Conservation (phyloP, 305 asterid species). For the Solanum hybrid region DNA sequence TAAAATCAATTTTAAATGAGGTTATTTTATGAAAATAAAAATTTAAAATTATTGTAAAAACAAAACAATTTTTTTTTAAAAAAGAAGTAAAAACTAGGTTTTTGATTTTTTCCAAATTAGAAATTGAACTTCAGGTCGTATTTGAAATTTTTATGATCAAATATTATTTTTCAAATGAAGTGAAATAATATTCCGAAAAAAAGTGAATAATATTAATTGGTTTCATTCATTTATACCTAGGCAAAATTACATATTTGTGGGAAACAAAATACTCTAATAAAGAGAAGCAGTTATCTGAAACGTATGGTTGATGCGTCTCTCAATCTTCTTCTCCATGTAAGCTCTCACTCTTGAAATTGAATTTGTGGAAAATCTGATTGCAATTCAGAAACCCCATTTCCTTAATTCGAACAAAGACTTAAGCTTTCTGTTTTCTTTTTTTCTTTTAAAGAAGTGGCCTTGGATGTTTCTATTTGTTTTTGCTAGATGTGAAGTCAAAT, state of each 20-base stretch:
- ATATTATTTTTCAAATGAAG: background rate
- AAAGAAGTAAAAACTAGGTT: background rate
- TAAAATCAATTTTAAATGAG: background rate
- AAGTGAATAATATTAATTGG: background rate
- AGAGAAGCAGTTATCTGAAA: background rate
- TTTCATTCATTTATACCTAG: background rate
- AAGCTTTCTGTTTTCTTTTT: background rate
- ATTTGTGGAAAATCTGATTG: background rate
- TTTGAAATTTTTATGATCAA: background rate
- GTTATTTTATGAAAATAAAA: background rate
- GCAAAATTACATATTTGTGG: background rate
- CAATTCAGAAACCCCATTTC: background rate
- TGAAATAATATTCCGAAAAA: background rate
- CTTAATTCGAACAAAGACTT: background rate
- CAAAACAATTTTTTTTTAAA: background rate
- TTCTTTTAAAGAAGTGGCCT: background rate
- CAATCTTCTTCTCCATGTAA: conserved; percentile 2
- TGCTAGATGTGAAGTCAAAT: background rate
- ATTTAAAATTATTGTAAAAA: background rate
- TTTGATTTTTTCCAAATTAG: background rate
- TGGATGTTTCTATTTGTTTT: background rate
- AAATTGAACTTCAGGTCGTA: background rate
- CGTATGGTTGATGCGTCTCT: conserved; percentile 4
- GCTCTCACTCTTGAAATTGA: background rate
- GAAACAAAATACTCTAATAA: background rate